Conservation (phyloP, 805 yeast genomes). For the Lipomyces mesembrius region DNA sequence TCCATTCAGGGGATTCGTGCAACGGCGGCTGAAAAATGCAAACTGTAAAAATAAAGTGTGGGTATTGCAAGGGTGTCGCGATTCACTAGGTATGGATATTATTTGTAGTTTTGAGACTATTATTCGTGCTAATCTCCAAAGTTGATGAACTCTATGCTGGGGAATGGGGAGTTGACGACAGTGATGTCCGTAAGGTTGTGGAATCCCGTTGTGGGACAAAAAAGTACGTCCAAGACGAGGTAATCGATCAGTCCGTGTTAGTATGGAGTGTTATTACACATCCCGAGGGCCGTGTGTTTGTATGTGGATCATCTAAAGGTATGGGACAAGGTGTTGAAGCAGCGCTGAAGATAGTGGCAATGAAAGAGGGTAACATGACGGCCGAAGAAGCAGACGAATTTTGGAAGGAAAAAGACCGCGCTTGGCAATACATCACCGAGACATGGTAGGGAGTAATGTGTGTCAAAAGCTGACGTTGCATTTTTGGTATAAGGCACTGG, state of each 20-base stretch:
- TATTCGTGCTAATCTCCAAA: not conserved
- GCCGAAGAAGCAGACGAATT: conserved; percentile 35
- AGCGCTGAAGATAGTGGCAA: conserved; percentile 38
- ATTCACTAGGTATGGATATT: conserved; percentile 29
- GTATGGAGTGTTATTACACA: conserved; percentile 41
- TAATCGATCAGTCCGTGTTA: conserved; percentile 35
- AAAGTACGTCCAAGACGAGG: conserved; percentile 42
- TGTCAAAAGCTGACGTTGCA: not conserved
- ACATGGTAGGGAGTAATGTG: conserved; percentile 27
- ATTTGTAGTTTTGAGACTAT: no score
- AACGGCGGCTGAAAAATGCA: conserved; percentile 40
- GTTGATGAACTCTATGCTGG: conserved; percentile 42
- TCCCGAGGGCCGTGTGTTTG: conserved; percentile 41
- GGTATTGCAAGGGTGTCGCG: conserved; percentile 43
- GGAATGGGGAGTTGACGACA: conserved; percentile 41
- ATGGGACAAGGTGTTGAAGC: conserved; percentile 42
- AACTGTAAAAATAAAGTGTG: conserved; percentile 41
- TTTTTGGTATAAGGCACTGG: not conserved
- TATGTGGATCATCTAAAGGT: conserved; percentile 41
- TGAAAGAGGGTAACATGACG: conserved; percentile 32
- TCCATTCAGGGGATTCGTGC: conserved; percentile 43
- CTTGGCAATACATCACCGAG: conserved; percentile 37
- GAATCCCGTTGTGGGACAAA: conserved; percentile 41
- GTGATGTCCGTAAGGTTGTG: conserved; percentile 39
- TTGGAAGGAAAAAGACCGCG: conserved; percentile 35